A percentile compares a stretch with the other conserved stretches of the same genome.
Evolutionary conservation across 2,329 filamentous ascomycete genomes (phyloP).

Genomic region (Cladophialophora immunda): DNA sequence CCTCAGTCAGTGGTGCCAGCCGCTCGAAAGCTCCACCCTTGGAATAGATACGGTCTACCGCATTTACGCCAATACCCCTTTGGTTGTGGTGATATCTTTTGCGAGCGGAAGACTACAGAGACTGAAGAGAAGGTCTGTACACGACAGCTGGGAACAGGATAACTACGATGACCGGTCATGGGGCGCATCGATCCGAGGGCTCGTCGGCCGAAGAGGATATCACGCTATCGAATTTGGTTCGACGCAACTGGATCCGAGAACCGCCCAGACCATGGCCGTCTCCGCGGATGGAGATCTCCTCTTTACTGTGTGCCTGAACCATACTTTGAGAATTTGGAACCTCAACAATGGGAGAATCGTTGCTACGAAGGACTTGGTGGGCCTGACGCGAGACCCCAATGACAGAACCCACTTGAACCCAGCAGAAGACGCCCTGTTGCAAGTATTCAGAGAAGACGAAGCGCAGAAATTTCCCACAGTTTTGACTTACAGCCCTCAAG

Average conservation of each 20-base stretch:
- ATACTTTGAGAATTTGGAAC: slow-evolving; percentile 90
- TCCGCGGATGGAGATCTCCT: slow-evolving; percentile 59
- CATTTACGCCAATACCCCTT: slow-evolving; percentile 75
- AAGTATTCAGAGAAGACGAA: slow-evolving; percentile 65
- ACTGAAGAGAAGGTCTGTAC: slow-evolving; percentile 68
- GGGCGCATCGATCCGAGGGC: slow-evolving; percentile 57
- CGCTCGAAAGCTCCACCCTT: slow-evolving; percentile 71
- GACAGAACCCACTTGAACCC: slow-evolving; percentile 82
- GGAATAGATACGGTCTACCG: slow-evolving; percentile 77
- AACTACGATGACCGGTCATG: slow-evolving; percentile 59
- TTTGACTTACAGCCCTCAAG: slow-evolving; percentile 86
- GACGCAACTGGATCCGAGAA: slow-evolving; percentile 52
- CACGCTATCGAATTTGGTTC: slow-evolving; percentile 54
- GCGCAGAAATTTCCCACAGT: slow-evolving; percentile 51
- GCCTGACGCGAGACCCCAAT: slow-evolving; percentile 70
- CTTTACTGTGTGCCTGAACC: slow-evolving; percentile 88
- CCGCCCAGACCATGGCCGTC: slow-evolving; percentile 54
- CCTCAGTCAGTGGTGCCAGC: slow-evolving; percentile 76
- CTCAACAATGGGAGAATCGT: slow-evolving; percentile 80
- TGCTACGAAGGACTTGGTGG: slow-evolving; percentile 79
- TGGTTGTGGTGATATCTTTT: slow-evolving; percentile 78
- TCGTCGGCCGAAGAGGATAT: slow-evolving; percentile 55
- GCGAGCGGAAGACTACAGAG: slow-evolving; percentile 64
- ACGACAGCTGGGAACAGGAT: slow-evolving; percentile 58
- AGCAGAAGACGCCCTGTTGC: slow-evolving; percentile 77